Percentiles rank a stretch among this genome's conserved stretches.
Conservation (phyloP, 2,329 filamentous ascomycete species). For the Lasiodiplodia hormozganensis region DNA sequence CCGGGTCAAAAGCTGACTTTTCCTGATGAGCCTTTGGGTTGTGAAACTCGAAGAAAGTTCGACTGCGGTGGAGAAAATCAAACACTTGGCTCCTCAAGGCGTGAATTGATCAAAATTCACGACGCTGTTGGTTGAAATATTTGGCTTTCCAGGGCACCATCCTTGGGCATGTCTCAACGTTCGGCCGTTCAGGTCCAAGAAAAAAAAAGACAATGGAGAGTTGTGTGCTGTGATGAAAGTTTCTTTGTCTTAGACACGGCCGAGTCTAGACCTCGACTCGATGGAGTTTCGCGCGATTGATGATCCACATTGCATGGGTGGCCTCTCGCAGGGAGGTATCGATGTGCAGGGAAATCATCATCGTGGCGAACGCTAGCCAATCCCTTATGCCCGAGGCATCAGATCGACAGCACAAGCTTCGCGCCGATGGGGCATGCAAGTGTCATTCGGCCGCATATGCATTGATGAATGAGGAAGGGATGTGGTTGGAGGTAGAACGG, state of each 20-base stretch:
- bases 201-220: neutral
- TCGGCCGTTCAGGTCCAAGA: neutral
- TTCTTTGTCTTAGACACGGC: conserved; percentile 18
- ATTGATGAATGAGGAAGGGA: neutral
- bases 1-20: neutral
- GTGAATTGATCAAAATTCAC: no score
- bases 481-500: neutral
- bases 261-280: conserved; percentile 5
- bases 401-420: neutral
- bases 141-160: no score
- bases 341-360: conserved; percentile 19
- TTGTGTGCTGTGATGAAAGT: neutral
- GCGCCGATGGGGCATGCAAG: neutral
- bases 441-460: neutral
- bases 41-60: neutral
- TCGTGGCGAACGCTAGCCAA: neutral
- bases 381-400: neutral
- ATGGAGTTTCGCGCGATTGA: neutral
- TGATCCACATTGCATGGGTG: conserved; percentile 10
- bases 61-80: neutral
- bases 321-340: conserved; percentile 17
- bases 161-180: no score
- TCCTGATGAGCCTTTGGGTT: neutral
- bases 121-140: no score
- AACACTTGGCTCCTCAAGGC: no score